Evolutionary conservation across 2,329 filamentous ascomycete genomes (phyloP).

Genomic region (Penicillium fuscoglaucum): DNA sequence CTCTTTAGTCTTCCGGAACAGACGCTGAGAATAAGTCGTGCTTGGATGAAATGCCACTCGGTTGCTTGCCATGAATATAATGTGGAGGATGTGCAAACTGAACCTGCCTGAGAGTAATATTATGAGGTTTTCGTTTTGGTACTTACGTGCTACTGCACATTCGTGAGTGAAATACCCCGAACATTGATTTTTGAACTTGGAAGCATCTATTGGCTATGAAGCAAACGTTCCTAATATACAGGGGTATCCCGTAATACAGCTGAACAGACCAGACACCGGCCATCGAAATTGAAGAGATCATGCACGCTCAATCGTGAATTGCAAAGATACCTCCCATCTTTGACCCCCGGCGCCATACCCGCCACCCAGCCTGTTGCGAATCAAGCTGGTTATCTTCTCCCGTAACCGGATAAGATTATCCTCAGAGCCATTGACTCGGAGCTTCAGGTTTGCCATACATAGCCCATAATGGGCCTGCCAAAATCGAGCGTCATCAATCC

Average conservation of each 20-base stretch:
- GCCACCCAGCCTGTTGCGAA: conserved; percentile 83
- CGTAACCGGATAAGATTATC: conserved; percentile 71
- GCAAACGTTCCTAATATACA: conserved; percentile 3
- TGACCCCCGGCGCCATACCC: conserved; percentile 78
- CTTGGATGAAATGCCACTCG: no score
- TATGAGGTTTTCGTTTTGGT: background rate
- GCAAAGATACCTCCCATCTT: conserved; percentile 90
- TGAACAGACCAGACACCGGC: background rate
- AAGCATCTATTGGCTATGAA: background rate
- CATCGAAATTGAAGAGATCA: conserved; percentile 18
- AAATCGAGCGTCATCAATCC: conserved; percentile 87
- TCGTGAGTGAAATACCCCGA: background rate
- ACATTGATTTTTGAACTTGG: background rate
- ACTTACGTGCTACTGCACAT: background rate
- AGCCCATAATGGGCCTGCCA: conserved; percentile 99
- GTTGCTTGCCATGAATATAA: background rate
- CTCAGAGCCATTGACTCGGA: conserved; percentile 72
- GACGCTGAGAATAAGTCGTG: no score
- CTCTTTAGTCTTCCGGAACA: no score
- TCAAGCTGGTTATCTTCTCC: conserved; percentile 71
- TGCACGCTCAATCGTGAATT: conserved; percentile 62
- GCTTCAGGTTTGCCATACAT: conserved; percentile 90
- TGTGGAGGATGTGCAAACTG: background rate
- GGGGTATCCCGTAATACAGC: background rate
- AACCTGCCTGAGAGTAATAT: no score